A percentile compares a stretch with the other conserved stretches of the same genome.
These are phyloP conservation scores for Marasmius fiardii DNA, from an alignment of 1,284 basidiomycete genomes.

Conservation along the genomic window DNA sequence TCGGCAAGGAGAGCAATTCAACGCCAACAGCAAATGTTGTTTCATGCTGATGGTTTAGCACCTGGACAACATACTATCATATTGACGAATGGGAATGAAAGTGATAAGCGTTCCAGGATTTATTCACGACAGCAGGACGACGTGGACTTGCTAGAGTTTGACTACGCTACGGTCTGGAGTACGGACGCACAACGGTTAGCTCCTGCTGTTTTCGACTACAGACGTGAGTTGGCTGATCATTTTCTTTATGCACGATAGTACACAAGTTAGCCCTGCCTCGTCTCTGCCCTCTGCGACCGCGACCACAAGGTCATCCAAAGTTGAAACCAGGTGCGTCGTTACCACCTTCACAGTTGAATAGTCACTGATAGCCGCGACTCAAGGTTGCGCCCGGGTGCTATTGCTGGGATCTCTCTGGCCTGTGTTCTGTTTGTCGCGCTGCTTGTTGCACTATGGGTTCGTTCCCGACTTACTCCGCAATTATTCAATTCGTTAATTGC, in stretches of 20 bases:
- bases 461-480: constrained; percentile 5
- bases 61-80: constrained; percentile 17
- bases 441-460: constrained; percentile 17
- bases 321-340: neutral
- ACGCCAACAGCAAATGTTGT: constrained; percentile 14
- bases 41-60: constrained; percentile 20
- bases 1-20: constrained; percentile 11
- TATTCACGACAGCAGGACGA: neutral
- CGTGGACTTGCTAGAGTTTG: neutral
- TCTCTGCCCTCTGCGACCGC: too few species aligned
- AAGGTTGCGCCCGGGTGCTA: constrained; percentile 10
- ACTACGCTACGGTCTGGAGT: constrained; percentile 9
- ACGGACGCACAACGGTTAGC: neutral
- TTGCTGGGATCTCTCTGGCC: constrained; percentile 15
- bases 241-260: too few species aligned
- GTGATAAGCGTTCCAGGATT: neutral
- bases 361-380: neutral
- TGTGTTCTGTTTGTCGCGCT: constrained; percentile 18
- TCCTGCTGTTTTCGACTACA: neutral
- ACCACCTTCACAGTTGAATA: neutral
- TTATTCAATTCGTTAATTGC: neutral
- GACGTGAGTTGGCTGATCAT: too few species aligned
- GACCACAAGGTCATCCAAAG: neutral
- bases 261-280: too few species aligned
- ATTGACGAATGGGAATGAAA: constrained; percentile 10